These are phyloP conservation scores for Clonostachys byssicola DNA, from an alignment of 2,329 filamentous ascomycete genomes.

Conservation along the genomic window DNA sequence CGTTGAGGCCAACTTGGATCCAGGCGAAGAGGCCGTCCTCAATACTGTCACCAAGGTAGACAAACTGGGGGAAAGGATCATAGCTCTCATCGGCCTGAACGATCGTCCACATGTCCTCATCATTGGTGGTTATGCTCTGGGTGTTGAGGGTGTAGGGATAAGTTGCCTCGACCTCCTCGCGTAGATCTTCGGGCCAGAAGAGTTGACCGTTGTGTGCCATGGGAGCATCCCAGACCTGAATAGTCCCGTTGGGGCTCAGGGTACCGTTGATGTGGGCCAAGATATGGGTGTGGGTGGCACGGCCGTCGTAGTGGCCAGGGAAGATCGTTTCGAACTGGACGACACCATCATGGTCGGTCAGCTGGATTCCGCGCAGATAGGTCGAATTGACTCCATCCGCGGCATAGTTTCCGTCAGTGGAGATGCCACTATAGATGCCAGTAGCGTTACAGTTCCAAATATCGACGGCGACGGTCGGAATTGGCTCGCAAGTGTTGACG, in stretches of 20 bases:
- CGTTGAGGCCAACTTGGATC: slow-evolving; percentile 48
- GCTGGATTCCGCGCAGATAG: slow-evolving; percentile 26
- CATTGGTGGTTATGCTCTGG: slow-evolving; percentile 43
- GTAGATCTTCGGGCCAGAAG: slow-evolving; percentile 58
- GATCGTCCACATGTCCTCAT: slow-evolving; percentile 42
- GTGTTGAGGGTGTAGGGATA: slow-evolving; percentile 43
- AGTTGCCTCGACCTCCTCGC: slow-evolving; percentile 41
- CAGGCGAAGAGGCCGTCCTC: slow-evolving; percentile 49
- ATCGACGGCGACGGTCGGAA: slow-evolving; percentile 30
- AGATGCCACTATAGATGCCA: slow-evolving; percentile 35
- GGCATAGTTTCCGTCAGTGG: slow-evolving; percentile 31
- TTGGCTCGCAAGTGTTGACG: slow-evolving; percentile 30
- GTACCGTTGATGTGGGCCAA: slow-evolving; percentile 29
- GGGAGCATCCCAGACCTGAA: no score
- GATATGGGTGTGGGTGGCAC: slow-evolving; percentile 42
- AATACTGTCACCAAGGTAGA: slow-evolving; percentile 47
- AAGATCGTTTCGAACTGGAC: slow-evolving; percentile 36
- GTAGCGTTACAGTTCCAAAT: slow-evolving; percentile 40
- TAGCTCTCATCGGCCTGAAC: slow-evolving; percentile 39
- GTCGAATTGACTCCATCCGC: slow-evolving; percentile 23
- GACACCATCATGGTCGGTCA: slow-evolving; percentile 34
- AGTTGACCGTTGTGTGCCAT: slow-evolving; percentile 54
- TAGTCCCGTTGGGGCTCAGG: slow-evolving; percentile 1
- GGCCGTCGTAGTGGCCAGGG: slow-evolving; percentile 36
- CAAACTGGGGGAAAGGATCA: slow-evolving; percentile 55